These are phyloP conservation scores for Fusarium praegraminearum DNA, from an alignment of 2,329 filamentous ascomycete species.

Conservation along the genomic window DNA sequence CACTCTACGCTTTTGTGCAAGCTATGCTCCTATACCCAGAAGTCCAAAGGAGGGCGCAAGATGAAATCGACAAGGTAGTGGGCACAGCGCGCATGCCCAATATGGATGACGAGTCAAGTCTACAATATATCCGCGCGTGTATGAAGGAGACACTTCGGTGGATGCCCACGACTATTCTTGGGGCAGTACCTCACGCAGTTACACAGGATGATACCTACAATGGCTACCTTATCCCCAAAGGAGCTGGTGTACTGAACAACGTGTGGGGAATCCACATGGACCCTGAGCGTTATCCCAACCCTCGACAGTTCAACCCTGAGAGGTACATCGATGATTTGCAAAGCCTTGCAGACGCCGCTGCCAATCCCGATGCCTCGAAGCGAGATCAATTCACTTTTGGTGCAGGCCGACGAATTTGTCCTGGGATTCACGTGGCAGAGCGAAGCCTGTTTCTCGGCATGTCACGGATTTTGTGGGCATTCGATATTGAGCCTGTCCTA, in stretches of 20 bases:
- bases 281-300: slow-evolving; percentile 69
- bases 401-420: slow-evolving; percentile 32
- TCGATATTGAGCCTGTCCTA: slow-evolving; percentile 4
- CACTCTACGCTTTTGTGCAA: slow-evolving; percentile 54
- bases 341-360: slow-evolving; percentile 24
- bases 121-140: slow-evolving; percentile 58
- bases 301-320: slow-evolving; percentile 51
- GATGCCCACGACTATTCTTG: slow-evolving; percentile 48
- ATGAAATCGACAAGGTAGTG: slow-evolving; percentile 60
- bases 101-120: slow-evolving; percentile 56
- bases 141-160: slow-evolving; percentile 53
- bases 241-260: slow-evolving; percentile 41
- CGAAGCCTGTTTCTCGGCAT: slow-evolving; percentile 31
- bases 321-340: slow-evolving; percentile 40
- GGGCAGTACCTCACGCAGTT: slow-evolving; percentile 54
- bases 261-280: slow-evolving; percentile 67
- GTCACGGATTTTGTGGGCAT: slow-evolving; percentile 26
- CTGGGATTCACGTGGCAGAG: slow-evolving; percentile 35
- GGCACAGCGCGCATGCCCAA: slow-evolving; percentile 56
- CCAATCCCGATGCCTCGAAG: slow-evolving; percentile 13
- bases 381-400: slow-evolving; percentile 36
- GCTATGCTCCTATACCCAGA: slow-evolving; percentile 60
- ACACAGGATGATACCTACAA: slow-evolving; percentile 46
- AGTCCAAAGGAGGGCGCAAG: slow-evolving; percentile 57
- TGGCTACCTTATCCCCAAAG: slow-evolving; percentile 48